Percentiles rank a stretch among this genome's conserved stretches.
Evolutionary conservation across 1,139 yeast species (phyloP).

Genomic region (Pichia sorboxylosa): DNA sequence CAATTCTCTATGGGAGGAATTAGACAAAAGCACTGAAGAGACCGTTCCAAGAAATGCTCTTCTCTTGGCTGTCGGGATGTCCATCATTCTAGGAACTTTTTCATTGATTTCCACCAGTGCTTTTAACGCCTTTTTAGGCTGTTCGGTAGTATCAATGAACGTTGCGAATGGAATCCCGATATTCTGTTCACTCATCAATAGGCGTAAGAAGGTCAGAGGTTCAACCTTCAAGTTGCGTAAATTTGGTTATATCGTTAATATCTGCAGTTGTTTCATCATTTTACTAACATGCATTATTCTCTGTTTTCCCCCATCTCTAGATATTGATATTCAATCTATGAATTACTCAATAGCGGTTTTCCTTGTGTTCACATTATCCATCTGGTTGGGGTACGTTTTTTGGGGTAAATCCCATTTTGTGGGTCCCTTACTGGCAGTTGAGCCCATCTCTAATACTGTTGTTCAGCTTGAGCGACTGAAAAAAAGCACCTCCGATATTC

Average conservation of each 20-base stretch:
- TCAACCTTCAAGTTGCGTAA: slow-evolving; percentile 59
- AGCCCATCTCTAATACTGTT: slow-evolving; percentile 1
- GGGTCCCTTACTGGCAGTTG: slow-evolving; percentile 34
- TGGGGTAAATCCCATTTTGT: slow-evolving; percentile 56
- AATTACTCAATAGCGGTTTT: slow-evolving; percentile 65
- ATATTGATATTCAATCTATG: slow-evolving; percentile 52
- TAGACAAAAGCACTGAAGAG: slow-evolving; percentile 38
- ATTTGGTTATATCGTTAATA: slow-evolving; percentile 55
- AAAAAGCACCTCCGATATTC: too few relatives aligned
- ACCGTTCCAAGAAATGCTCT: slow-evolving; percentile 68
- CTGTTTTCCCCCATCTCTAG: slow-evolving; percentile 65
- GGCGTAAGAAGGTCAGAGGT: slow-evolving; percentile 52
- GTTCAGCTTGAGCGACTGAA: not conserved
- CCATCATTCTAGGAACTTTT: slow-evolving; percentile 48
- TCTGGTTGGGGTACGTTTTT: slow-evolving; percentile 38
- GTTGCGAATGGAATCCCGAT: slow-evolving; percentile 74
- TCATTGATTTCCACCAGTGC: slow-evolving; percentile 66
- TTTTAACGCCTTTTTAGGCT: slow-evolving; percentile 75
- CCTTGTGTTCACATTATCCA: slow-evolving; percentile 33
- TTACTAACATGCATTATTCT: slow-evolving; percentile 48
- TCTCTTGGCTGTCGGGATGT: slow-evolving; percentile 53
- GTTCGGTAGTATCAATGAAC: slow-evolving; percentile 70
- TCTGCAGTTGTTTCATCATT: slow-evolving; percentile 51
- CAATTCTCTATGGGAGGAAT: slow-evolving; percentile 52
- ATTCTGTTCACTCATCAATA: slow-evolving; percentile 46